Percentiles rank a stretch among this genome's conserved stretches.
These are phyloP conservation scores for Fusarium staphyleae DNA, from an alignment of 2,329 filamentous ascomycete species.

Conservation along the genomic window DNA sequence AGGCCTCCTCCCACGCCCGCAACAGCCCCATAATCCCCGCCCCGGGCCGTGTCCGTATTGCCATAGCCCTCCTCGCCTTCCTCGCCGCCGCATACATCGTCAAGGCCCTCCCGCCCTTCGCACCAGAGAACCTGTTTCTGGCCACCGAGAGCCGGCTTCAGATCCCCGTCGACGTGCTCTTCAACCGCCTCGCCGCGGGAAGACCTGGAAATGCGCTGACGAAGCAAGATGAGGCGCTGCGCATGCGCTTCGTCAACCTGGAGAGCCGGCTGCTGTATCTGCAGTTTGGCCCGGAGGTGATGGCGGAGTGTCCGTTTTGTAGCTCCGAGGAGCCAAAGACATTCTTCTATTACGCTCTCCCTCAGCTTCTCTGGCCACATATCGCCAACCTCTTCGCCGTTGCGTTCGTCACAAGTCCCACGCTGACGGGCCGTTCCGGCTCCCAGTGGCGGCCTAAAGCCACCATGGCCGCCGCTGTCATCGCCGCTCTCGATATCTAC, in stretches of 20 bases:
- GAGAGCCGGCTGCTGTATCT: slow-evolving; percentile 83
- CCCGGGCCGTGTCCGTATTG: slow-evolving; percentile 59
- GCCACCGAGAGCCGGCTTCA: slow-evolving; percentile 82
- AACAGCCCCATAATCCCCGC: slow-evolving; percentile 62
- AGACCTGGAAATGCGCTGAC: slow-evolving; percentile 60
- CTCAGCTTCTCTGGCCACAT: slow-evolving; percentile 77
- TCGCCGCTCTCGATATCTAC: slow-evolving; percentile 72
- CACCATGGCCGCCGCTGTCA: slow-evolving; percentile 65
- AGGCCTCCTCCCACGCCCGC: slow-evolving; percentile 52
- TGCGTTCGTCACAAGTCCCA: slow-evolving; percentile 74
- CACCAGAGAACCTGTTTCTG: slow-evolving; percentile 82
- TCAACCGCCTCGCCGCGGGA: slow-evolving; percentile 72
- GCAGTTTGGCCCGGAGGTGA: slow-evolving; percentile 76
- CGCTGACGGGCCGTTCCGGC: slow-evolving; percentile 69
- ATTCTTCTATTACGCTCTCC: slow-evolving; percentile 83
- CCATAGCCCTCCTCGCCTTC: slow-evolving; percentile 66
- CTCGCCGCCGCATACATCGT: slow-evolving; percentile 56
- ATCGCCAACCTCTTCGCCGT: slow-evolving; percentile 76
- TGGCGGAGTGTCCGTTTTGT: slow-evolving; percentile 86
- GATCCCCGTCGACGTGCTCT: slow-evolving; percentile 84
- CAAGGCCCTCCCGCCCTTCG: slow-evolving; percentile 70
- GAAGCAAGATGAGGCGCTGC: slow-evolving; percentile 67
- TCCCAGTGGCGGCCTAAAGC: slow-evolving; percentile 74
- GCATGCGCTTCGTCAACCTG: slow-evolving; percentile 71
- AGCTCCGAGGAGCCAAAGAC: slow-evolving; percentile 69